A percentile compares a stretch with the other conserved stretches of the same genome.
Evolutionary conservation across 1,139 yeast genomes (phyloP).

Genomic region (Hemisphaericaspora lyxosophila): DNA sequence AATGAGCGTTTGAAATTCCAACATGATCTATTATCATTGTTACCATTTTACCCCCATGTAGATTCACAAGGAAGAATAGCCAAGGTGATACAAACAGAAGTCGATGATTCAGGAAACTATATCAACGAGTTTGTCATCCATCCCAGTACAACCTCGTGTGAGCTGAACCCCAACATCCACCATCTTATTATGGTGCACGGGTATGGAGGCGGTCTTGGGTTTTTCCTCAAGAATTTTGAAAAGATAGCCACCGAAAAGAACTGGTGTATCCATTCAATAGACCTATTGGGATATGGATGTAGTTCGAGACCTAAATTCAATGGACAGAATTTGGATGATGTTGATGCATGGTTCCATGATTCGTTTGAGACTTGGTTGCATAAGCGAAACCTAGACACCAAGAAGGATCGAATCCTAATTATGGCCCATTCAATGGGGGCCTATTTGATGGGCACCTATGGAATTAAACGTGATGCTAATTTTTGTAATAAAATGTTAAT

Average conservation of each 20-base stretch:
- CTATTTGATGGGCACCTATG: slow-evolving; percentile 50
- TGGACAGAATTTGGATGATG: slow-evolving; percentile 24
- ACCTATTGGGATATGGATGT: slow-evolving; percentile 74
- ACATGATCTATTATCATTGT: slow-evolving; percentile 44
- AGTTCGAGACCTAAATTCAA: slow-evolving; percentile 60
- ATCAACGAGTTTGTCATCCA: slow-evolving; percentile 66
- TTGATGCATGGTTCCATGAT: slow-evolving; percentile 55
- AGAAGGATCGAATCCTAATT: slow-evolving; percentile 37
- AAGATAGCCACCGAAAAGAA: slow-evolving; percentile 29
- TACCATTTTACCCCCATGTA: slow-evolving; percentile 40
- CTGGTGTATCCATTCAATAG: slow-evolving; percentile 73
- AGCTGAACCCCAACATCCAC: slow-evolving; percentile 28
- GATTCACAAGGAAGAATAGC: slow-evolving; percentile 33
- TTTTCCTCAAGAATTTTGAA: slow-evolving; percentile 62
- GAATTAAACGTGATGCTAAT: slow-evolving; percentile 39
- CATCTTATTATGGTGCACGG: slow-evolving; percentile 74
- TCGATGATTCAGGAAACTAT: slow-evolving; percentile 43
- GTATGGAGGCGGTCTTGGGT: slow-evolving; percentile 77
- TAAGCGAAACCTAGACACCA: slow-evolving; percentile 27
- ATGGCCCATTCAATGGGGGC: slow-evolving; percentile 70
- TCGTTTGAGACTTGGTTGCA: slow-evolving; percentile 48
- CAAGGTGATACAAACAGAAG: slow-evolving; percentile 33
- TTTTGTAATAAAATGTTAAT: slow-evolving; percentile 49
- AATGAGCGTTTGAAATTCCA: slow-evolving; percentile 50
- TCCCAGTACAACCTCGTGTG: slow-evolving; percentile 38